Base-by-base conservation (phyloP, 2,329 filamentous ascomycete genomes). In the Drechslerella stenobrocha region DNA sequence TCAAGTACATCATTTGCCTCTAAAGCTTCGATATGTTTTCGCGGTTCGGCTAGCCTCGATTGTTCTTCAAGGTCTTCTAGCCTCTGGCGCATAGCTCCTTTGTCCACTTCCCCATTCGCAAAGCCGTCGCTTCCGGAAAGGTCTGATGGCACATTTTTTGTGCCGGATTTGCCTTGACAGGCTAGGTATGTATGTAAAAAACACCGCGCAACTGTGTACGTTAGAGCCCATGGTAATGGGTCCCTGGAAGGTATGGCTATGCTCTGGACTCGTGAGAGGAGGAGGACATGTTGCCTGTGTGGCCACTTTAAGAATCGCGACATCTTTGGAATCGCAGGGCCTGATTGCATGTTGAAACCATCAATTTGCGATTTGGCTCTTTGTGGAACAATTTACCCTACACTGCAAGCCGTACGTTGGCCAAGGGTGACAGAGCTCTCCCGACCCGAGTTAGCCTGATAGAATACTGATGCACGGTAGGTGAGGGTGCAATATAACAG, bases 11-110 rank as follows among this genome's bases (percentile, higher is more conserved):
- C 61, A 18, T 66, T 52, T 46, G 61, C 53, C 26, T 59, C 40
- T 13, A 59, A 47, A 42, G 34, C 55, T 23, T 60, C 47, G 35
- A 60, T 55, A 56, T 67, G 50, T 45, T 48, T 67, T n/a, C 55
- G 63, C 51, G 63, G 63, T 2, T 67, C 47, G 22, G 55, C 55
- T 30, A 67, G 24, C 55, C 22, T 53, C 7, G 63, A 67, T 42
- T 67, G 50, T 18, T 67, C 63, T 8, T 59, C 55, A 5, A 67
- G 30, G 15, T 67, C 63, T 20, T 67, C 63, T 13, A 67, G 15
- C 22, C 63, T 55, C 42, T 46, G 55, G 37, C 63, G 55, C 63
- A 67, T 67, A 23, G 55, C 63, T 15, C 63, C 55, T 45, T 35
- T 26, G 20, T 50, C 55, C 20, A 20, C 26, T 5, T 44, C 55